phyloP scores from a whole-genome alignment of 2,329 filamentous ascomycete species.

The Colletotrichum incanum region DNA sequence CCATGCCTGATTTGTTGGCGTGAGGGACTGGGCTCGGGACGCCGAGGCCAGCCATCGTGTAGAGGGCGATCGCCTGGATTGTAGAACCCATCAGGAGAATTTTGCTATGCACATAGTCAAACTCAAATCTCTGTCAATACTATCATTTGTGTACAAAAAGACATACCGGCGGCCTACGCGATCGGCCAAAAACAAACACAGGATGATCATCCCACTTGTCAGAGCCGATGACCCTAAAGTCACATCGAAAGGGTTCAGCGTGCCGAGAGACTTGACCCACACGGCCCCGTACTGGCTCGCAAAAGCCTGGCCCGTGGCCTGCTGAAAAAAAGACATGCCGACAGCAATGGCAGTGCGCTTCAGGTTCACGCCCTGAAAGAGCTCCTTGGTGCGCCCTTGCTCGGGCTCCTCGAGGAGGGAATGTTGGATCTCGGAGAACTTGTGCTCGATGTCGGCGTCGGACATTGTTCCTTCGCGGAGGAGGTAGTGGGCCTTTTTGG shows the following conservation, averaged over 20 bases:
- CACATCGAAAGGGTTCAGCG: slow-evolving; percentile 50
- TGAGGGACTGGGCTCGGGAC: slow-evolving; percentile 36
- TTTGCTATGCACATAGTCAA: background rate
- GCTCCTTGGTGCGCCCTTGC: slow-evolving; percentile 46
- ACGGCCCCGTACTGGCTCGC: slow-evolving; percentile 46
- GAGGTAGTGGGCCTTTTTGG: slow-evolving; percentile 42
- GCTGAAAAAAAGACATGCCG: slow-evolving; percentile 45
- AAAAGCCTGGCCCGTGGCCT: slow-evolving; percentile 45
- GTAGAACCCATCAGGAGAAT: slow-evolving; percentile 25
- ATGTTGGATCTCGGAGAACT: slow-evolving; percentile 43
- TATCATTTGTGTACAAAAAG: background rate
- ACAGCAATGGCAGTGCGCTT: slow-evolving; percentile 49
- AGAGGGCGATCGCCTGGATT: slow-evolving; percentile 21
- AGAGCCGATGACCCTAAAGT: slow-evolving; percentile 40
- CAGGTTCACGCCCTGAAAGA: slow-evolving; percentile 47
- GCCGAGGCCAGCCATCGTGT: slow-evolving; percentile 43
- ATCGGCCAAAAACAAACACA: slow-evolving; percentile 32
- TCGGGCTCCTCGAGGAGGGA: slow-evolving; percentile 36
- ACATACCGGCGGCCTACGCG: slow-evolving; percentile 32
- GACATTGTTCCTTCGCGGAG: slow-evolving; percentile 47
- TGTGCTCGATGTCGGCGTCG: slow-evolving; percentile 46
- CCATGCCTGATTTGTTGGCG: slow-evolving; percentile 49
- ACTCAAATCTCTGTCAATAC: background rate
- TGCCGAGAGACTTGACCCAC: slow-evolving; percentile 50
- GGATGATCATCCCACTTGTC: slow-evolving; percentile 17